Base-by-base conservation (phyloP, 345 rosid genomes). In the Eutrema yunnanense region DNA sequence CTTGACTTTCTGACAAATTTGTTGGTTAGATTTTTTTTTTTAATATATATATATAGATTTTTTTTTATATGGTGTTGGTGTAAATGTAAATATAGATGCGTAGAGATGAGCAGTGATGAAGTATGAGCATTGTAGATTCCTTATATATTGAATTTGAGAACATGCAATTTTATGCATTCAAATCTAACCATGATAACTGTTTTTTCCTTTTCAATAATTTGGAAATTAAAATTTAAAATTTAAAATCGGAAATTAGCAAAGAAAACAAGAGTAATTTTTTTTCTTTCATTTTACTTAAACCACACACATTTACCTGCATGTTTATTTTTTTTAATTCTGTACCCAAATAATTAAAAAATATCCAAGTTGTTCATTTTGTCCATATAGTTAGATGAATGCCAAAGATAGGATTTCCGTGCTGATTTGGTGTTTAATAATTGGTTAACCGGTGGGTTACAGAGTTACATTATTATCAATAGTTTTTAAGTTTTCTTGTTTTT, bases 1-100 rank as follows among this genome's bases (percentile, higher is more conserved):
- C 38, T 59, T 67, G 68, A 51, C 73, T 74, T 67, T 74, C 67
- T 11, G 76, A 64, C 65, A 73, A 73, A 64, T 8, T 54, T 64
- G 73, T 67, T 67, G 22, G 62, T 67, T 52, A 67, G 63, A 42
- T 33, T 47, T 36, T 13, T 11, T 52, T 59, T 10, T 8, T 32
- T 32, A 40, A 37, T 27, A 19, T 19, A 19, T 19, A 19, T 34
- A 12, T 16, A 29, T 22, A 22, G 22, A 22, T 33, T n/a, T 16
- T 4, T 30, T 12, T n/a, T 16, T 52, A 52, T 32, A 47, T 19
- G 40, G 60, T 56, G 13, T 8, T 47, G 47, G 13, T 33, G 67
- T 42, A 67, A 58, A 41, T 74, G 68, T 74, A 32, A 5, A 32
- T 32, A 19, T 65, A 66, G 32, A 48, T 40, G 30, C 10, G 51